Evolutionary conservation across 768 basidiomycete genomes (phyloP).

Genomic region (Saitozyma sp.): DNA sequence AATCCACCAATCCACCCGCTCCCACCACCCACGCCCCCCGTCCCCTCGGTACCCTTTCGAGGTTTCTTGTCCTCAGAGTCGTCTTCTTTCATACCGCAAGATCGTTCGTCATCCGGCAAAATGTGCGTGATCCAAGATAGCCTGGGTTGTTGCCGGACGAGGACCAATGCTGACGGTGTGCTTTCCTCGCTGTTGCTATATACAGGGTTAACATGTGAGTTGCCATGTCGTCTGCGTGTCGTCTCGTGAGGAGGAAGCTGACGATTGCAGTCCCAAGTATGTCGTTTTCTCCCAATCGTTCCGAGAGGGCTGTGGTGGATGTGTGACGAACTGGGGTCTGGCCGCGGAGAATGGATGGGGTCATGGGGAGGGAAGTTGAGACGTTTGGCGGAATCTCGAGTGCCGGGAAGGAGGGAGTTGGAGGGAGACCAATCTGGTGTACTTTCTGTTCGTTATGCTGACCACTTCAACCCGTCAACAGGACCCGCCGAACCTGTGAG

Average conservation of each 20-base stretch:
- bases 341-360: background rate
- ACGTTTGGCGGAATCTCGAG: background rate
- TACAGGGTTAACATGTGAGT: slow-evolving; percentile 52
- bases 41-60: background rate
- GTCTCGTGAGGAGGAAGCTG: slow-evolving; percentile 16
- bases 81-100: background rate
- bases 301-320: background rate
- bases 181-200: slow-evolving; percentile 13
- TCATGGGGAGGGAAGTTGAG: background rate
- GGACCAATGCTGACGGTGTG: slow-evolving; percentile 24
- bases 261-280: slow-evolving; percentile 44
- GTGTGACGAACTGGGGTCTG: background rate
- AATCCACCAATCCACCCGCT: no score
- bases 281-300: slow-evolving; percentile 13
- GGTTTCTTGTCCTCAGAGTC: background rate
- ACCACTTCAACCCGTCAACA: slow-evolving; percentile 37
- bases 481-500: slow-evolving; percentile 97
- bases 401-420: background rate
- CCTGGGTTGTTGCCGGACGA: background rate
- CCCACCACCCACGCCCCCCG: background rate
- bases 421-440: background rate
- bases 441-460: background rate
- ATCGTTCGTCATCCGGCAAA: slow-evolving; percentile 25
- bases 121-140: background rate
- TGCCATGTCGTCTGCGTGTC: background rate